Evolutionary conservation across 805 yeast genomes (phyloP).

Genomic region (Sugiyamaella lignohabitans): DNA sequence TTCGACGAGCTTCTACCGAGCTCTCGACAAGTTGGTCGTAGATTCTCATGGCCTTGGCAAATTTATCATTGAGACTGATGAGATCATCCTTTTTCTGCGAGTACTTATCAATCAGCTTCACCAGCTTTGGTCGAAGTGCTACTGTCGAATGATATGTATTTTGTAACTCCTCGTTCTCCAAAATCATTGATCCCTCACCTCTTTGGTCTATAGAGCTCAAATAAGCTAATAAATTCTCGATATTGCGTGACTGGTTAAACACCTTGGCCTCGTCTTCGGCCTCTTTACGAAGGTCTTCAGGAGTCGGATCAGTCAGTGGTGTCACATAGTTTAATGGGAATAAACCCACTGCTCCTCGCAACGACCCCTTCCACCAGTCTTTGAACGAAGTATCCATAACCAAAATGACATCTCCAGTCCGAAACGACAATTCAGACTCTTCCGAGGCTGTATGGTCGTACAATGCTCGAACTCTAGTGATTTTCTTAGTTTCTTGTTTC

Average conservation of each 20-base stretch:
- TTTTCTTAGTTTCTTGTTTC: slow-evolving; percentile 15
- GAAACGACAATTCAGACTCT: slow-evolving; percentile 80
- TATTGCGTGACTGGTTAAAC: slow-evolving; percentile 48
- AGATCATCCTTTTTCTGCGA: slow-evolving; percentile 73
- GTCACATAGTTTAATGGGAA: slow-evolving; percentile 91
- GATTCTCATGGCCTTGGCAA: slow-evolving; percentile 58
- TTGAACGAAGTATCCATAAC: slow-evolving; percentile 82
- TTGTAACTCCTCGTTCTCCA: slow-evolving; percentile 62
- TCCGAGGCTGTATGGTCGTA: slow-evolving; percentile 75
- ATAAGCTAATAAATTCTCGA: slow-evolving; percentile 63
- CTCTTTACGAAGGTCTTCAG: slow-evolving; percentile 51
- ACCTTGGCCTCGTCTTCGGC: slow-evolving; percentile 46
- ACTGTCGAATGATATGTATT: slow-evolving; percentile 63
- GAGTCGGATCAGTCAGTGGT: slow-evolving; percentile 61
- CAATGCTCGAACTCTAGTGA: slow-evolving; percentile 72
- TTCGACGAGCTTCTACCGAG: too few species aligned
- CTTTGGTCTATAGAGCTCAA: slow-evolving; percentile 36
- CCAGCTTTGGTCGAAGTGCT: slow-evolving; percentile 67
- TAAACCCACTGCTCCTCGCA: slow-evolving; percentile 75
- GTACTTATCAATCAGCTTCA: slow-evolving; percentile 70
- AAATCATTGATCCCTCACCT: slow-evolving; percentile 31
- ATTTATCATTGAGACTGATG: slow-evolving; percentile 59
- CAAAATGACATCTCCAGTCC: slow-evolving; percentile 79
- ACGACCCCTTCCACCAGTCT: slow-evolving; percentile 94
- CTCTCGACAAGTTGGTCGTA: slow-evolving; percentile 67